Percentiles rank a stretch among this genome's conserved stretches.
phyloP scores from a whole-genome alignment of 2,329 filamentous ascomycete genomes.

The Ascochyta viciae-villosae region DNA sequence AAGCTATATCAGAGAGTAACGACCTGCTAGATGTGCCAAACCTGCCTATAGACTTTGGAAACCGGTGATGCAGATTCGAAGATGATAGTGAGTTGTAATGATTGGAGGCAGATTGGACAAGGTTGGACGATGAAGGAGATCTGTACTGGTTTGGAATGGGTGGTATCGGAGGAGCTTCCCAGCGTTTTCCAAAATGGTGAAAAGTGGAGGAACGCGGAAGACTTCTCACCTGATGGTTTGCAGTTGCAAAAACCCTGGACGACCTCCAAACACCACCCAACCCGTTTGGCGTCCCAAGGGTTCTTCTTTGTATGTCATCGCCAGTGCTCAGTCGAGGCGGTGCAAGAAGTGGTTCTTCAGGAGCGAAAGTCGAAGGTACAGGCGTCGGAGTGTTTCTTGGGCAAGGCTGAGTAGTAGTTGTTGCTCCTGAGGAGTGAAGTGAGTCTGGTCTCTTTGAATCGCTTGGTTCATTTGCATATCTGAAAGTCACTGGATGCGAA shows the following conservation, averaged over 20 bases:
- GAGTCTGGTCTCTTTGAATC: not conserved
- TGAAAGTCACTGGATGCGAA: constrained; percentile 30
- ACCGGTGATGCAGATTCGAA: not conserved
- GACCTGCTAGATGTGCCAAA: not conserved
- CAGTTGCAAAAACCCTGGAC: constrained; percentile 25
- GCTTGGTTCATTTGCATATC: constrained; percentile 19
- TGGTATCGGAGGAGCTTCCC: constrained; percentile 31
- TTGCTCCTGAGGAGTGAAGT: constrained; percentile 1
- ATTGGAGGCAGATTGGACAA: not conserved
- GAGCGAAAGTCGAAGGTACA: not conserved
- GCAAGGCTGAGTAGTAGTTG: constrained; percentile 18
- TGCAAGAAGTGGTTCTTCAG: constrained; percentile 3
- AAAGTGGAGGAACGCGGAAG: constrained; percentile 40
- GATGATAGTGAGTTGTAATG: not conserved
- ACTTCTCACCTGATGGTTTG: constrained; percentile 44
- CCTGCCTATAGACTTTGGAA: not conserved
- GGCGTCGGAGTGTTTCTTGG: constrained; percentile 27
- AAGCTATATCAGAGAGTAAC: constrained; percentile 4
- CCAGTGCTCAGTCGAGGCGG: constrained; percentile 26
- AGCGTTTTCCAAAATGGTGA: constrained; percentile 28
- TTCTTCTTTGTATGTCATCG: constrained; percentile 27
- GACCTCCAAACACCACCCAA: constrained; percentile 29
- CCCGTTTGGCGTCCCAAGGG: constrained; percentile 28
- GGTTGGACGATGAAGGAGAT: constrained; percentile 24
- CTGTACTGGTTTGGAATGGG: constrained; percentile 32